Evolutionary conservation across 2,329 filamentous ascomycete genomes (phyloP), one percentile per base, ranked within the genome.

Genomic region (Diaporthe vaccinii): DNA sequence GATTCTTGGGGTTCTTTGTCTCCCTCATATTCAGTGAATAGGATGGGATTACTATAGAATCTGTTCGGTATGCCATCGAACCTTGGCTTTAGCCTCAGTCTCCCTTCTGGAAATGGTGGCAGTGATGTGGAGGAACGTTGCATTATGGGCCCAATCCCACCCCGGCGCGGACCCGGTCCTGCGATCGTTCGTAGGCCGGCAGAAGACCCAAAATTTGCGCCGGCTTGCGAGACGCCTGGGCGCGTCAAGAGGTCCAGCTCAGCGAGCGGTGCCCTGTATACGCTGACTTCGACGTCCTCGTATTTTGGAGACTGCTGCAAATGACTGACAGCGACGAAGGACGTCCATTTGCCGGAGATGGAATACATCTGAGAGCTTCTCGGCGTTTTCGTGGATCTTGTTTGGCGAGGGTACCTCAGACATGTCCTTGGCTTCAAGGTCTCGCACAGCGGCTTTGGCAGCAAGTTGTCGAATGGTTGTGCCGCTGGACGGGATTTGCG

Each of bases 301-400:
- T 8, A 10, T 9, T 25, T 20, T 9, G 22, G 0, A 36, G 44
- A 36, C n/a, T 67, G 58, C 14, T 67, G 62, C 20, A 67, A 14
- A 20, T 25, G 44, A 28, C 62, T 67, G 28, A 51, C 62, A 10
- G 62, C 62, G 4, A 67, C 62, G 4, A 67, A 67, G 5, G 62
- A 67, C 12, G 62, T 20, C 62, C 62, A 67, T 25, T 67, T 67
- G 31, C 62, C 51, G 2, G 62, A 9, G 4, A 67, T 67, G 6
- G 44, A 51, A 20, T 51, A 67, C 44, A 34, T 15, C 6, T 67
- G 62, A 17, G 44, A 25, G 1, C 51, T 20, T 6, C 10, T 67
- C 44, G 6, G 44, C 62, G 6, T 67, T 67, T 2, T n/a, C 17
- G 20, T 20, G 44, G 6, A 51, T 17, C 7, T 36, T 12, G 1